Base-by-base conservation (phyloP, 140 eudicot genomes). In the Stevia rebaudiana region DNA sequence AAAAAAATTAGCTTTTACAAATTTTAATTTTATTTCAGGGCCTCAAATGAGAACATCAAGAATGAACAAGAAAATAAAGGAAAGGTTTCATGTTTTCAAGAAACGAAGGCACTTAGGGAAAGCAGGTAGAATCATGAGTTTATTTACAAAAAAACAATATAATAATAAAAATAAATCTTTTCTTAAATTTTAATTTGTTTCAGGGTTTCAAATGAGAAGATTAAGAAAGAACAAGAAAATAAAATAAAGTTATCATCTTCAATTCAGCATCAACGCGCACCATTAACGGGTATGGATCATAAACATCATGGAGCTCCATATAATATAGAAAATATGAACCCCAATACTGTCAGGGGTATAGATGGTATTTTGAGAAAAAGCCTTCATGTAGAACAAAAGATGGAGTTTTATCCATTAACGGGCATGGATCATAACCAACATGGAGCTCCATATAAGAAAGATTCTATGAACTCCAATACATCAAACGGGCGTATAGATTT, bases 161-260 rank as follows among this genome's bases (percentile, higher is more conserved):
- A n/a, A n/a, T n/a, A n/a, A n/a, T n/a, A n/a, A n/a, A n/a, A n/a
- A n/a, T n/a, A n/a, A n/a, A n/a, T n/a, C n/a, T n/a, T n/a, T n/a
- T n/a, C n/a, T n/a, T n/a, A n/a, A n/a, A n/a, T n/a, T n/a, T n/a
- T n/a, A n/a, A n/a, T n/a, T n/a, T n/a, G n/a, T 73, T 16, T 56
- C 77, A 88, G 94, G 76, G 63, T 39, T 57, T 11, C 74, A 49
- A 68, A 76, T 67, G 66, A 49, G 37, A 33, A 1, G 4, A 8
- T n/a, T n/a, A n/a, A n/a, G n/a, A n/a, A 33, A 33, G 7, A 33
- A 33, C 37, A 33, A 33, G 37, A 33, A 8, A 33, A 33, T 25
- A 71, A 46, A 71, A 47, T n/a, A 57, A 67, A 23, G 35, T 42
- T 3, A 8, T 33, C 51, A 37, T 49, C 66, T 35, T 50, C 33